Evolutionary conservation across 1,284 basidiomycete genomes (phyloP), one percentile per base, ranked within the genome.

Genomic region (Anthracocystis setariae): DNA sequence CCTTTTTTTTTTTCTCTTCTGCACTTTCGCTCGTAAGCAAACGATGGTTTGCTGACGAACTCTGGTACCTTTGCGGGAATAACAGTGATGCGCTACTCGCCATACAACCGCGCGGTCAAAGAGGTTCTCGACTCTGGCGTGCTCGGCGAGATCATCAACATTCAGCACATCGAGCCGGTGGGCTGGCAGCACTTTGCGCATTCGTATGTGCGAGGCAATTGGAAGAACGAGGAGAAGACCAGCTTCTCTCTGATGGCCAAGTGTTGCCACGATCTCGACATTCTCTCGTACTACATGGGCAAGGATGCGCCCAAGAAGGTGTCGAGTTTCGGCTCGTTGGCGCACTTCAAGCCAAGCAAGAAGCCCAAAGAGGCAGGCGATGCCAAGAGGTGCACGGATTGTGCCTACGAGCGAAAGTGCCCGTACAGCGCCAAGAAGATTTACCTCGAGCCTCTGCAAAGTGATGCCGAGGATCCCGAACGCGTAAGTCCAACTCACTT

Each of bases 171-270:
- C 32, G 63, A 66, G 24, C 63, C 63, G 20, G 57, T 66, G 8
- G 63, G 63, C 9, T 66, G 63, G 63, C 63, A 66, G 52, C 63
- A 66, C 51, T 66, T 66, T 55, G 63, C 63, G 25, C 63, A 66
- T 48, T 59, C 56, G 44, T 66, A 66, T 47, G 63, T 66, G 43
- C 56, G 63, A 5, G 63, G 63, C 51, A 66, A 66, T 43, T 66
- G 63, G 63, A 55, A 51, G 44, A 59, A 59, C 52, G 63, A 66
- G 44, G 63, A 56, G 23, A 66, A 49, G 32, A 59, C 56, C 38
- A 59, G 63, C 52, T 66, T 66, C 25, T 66, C 63, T 32, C 47
- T 66, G 21, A 66, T 66, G 63, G 57, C 63, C 51, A 66, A 66
- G 32, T 66, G 63, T 37, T 66, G 56, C 42, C 63, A 66, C 52